Base-by-base conservation (phyloP, 371 early-diverging fungal genomes). In the Lichtheimia ornata region DNA sequence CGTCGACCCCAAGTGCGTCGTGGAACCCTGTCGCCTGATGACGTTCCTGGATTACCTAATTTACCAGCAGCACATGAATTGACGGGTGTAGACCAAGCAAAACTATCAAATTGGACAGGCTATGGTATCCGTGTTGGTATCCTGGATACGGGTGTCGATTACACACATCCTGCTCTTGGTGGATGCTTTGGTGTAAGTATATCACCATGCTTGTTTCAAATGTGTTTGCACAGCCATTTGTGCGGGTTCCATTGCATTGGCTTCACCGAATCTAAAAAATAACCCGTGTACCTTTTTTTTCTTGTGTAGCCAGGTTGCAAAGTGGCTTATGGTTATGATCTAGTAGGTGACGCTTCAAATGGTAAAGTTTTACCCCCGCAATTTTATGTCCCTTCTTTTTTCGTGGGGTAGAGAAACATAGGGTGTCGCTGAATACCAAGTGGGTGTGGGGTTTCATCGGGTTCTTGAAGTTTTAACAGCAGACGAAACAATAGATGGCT, bases 141-240 rank as follows among this genome's bases (percentile, higher is more conserved):
- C 20, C 49, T 64, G 13, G 64, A 64, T 49, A 58, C 77, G 42
- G 76, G 78, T 17, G 76, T 89, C 20, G 87, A 88, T 68, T 91
- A 87, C 67, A 80, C 75, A 14, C 89, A 89, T 66, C 88, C 89
- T 44, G 88, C 89, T 6, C 71, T 91, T 53, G 89, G 88, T 18
- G 88, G 88, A 2, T 82, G 91, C 58, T 87, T 87, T 68, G 89
- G 89, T 9, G 66, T 66, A 65, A 47, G 56, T 42, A 59, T 24
- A 25, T 47, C 15, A 15, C 5, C 4, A 22, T 27, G 22, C 14
- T 17, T 5, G 9, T 22, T 35, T 35, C 35, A 6, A 35, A 35
- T 35, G 35, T 2, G 2, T n/a, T n/a, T 35, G 35, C 11, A 35
- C 35, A 35, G 35, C 35, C 35, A 1, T 28, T 0, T 11, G 35